Base-by-base conservation (phyloP, 2,329 filamentous ascomycete species). In the Scorias spongiosa region DNA sequence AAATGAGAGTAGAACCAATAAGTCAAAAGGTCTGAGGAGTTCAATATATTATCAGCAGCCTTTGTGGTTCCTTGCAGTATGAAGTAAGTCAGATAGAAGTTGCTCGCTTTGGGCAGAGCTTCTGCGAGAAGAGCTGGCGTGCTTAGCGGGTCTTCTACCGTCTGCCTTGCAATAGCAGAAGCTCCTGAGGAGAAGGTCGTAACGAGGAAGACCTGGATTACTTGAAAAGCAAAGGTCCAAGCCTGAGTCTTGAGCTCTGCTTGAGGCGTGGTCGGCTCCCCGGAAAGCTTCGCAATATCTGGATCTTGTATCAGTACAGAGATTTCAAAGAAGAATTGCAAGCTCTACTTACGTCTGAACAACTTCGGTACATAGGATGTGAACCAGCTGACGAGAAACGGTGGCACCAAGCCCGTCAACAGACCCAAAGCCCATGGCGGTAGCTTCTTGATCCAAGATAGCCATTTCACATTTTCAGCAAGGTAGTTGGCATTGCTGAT, bases 61-160 rank as follows among this genome's bases (percentile, higher is more conserved):
- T 53, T 53, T 2, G 50, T 54, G 1, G 59, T 48, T 20, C 63
- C 63, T 46, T 64, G 58, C 2, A 66, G 42, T 30, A 65, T 55
- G 48, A 65, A 63, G 51, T 64, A 66, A 2, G 60, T 61, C 14
- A 65, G 44, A 49, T 65, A 66, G 53, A 65, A 64, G 50, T 65
- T 65, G 29, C 58, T 59, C 0, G 63, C 60, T 40, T 58, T 61
- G 2, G 63, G 63, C 10, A 66, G 44, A 29, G 55, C 58, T 20
- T 54, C 48, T 2, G 62, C 61, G 0, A 66, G 53, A 20, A 65
- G 43, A 9, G 46, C 49, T 1, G 60, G 56, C 17, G 57, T 58
- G 11, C 49, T 48, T 7, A 48, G 42, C 5, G 62, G 63, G 32
- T 65, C 48, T 17, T 57, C 41, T 8, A 57, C 51, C 26, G 64